phyloP scores from a whole-genome alignment of 2,329 filamentous ascomycete genomes.

The Claviceps digitariae region DNA sequence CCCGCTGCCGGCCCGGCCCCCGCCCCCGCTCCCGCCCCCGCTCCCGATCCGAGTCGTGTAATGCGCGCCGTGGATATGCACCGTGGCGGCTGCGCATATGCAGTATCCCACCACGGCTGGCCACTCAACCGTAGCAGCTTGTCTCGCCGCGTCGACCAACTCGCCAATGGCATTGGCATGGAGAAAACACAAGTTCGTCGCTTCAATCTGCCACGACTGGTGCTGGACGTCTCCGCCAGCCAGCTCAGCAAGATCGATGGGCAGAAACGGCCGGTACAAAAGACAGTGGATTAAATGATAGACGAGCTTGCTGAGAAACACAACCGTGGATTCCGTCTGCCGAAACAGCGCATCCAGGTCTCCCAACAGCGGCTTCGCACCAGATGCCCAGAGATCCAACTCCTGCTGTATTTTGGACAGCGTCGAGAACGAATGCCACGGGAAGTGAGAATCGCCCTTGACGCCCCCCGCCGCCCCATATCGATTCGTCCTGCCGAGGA shows the following conservation, averaged over 20 bases:
- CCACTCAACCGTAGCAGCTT: conserved; percentile 66
- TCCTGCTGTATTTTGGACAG: conserved; percentile 78
- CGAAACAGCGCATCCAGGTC: conserved; percentile 64
- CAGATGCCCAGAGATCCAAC: conserved; percentile 72
- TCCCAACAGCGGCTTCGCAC: conserved; percentile 66
- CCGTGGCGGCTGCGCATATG: conserved; percentile 73
- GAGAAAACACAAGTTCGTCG: conserved; percentile 73
- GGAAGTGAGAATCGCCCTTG: conserved; percentile 81
- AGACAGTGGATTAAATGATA: conserved; percentile 81
- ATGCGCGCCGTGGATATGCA: conserved; percentile 75
- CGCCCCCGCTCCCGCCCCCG: too few relatives aligned
- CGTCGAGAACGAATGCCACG: conserved; percentile 77
- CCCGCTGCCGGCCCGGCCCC: too few relatives aligned
- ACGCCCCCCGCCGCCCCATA: conserved; percentile 78
- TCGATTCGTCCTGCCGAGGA: conserved; percentile 69
- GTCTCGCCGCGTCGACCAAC: conserved; percentile 64
- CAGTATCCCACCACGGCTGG: conserved; percentile 79
- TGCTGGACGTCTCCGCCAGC: conserved; percentile 62
- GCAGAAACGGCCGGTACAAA: conserved; percentile 75
- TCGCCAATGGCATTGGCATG: conserved; percentile 83
- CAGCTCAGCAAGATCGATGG: conserved; percentile 70
- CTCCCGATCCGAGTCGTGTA: conserved; percentile 42
- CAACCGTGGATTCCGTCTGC: conserved; percentile 61
- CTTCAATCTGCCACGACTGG: conserved; percentile 86
- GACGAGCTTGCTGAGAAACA: conserved; percentile 73